Evolutionary conservation across 768 basidiomycete genomes (phyloP).

Genomic region (Holtermanniella nyarrowii): DNA sequence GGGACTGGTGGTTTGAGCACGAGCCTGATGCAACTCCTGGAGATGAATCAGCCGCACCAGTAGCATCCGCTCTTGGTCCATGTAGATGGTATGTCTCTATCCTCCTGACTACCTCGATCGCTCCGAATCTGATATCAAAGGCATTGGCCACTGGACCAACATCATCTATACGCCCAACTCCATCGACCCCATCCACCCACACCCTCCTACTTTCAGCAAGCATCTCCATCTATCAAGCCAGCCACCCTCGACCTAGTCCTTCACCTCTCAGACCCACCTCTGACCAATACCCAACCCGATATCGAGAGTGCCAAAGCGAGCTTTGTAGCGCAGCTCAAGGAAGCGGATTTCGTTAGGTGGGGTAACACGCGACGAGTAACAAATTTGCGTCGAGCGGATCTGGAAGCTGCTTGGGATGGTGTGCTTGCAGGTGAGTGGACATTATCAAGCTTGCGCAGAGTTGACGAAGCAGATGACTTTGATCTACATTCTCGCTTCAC

Average conservation of each 20-base stretch:
- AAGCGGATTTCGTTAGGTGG: conserved; percentile 95
- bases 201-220: conserved; percentile 44
- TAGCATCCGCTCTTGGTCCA: conserved; percentile 9
- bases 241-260: conserved; percentile 58
- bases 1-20: conserved; percentile 97
- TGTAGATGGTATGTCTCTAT: conserved; percentile 61
- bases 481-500: conserved; percentile 92
- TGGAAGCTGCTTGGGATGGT: conserved; percentile 95
- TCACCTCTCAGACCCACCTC: conserved; percentile 77
- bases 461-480: conserved; percentile 86
- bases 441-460: not conserved
- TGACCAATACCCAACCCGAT: conserved; percentile 66
- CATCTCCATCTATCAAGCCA: conserved; percentile 44
- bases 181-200: conserved; percentile 47
- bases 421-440: conserved; percentile 73
- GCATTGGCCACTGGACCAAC: conserved; percentile 94
- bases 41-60: conserved; percentile 18
- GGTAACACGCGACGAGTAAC: conserved; percentile 92
- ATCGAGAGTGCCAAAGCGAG: conserved; percentile 82
- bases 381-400: conserved; percentile 74
- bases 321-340: conserved; percentile 92
- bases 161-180: conserved; percentile 17
- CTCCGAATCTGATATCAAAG: conserved; percentile 43
- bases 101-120: not conserved
- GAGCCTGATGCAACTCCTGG: conserved; percentile 41